phyloP scores from a whole-genome alignment of 2,329 filamentous ascomycete species.

The Incumbomyces lentus region DNA sequence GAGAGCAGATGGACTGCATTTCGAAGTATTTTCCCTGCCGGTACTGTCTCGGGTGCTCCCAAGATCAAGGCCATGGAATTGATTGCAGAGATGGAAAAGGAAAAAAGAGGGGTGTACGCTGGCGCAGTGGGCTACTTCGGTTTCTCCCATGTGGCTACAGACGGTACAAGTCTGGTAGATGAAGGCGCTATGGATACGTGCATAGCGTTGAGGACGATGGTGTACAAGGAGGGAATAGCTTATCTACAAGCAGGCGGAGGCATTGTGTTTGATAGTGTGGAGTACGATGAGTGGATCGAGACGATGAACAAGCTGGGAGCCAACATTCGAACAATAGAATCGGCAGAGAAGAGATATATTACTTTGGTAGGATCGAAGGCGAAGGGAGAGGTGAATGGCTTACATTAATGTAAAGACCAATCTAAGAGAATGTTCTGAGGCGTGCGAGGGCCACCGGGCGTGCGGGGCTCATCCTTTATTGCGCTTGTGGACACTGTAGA shows the following conservation, averaged over 20 bases:
- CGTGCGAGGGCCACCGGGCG: no score
- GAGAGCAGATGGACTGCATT: slow-evolving; percentile 94
- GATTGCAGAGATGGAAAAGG: slow-evolving; percentile 83
- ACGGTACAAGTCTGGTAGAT: slow-evolving; percentile 45
- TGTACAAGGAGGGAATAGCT: slow-evolving; percentile 80
- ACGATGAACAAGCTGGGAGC: slow-evolving; percentile 93
- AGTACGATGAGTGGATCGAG: slow-evolving; percentile 85
- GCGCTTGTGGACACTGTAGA: no score
- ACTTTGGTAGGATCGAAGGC: slow-evolving; percentile 25
- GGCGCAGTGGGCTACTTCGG: slow-evolving; percentile 96
- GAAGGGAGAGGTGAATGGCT: not conserved
- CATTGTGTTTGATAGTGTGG: slow-evolving; percentile 89
- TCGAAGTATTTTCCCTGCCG: slow-evolving; percentile 90
- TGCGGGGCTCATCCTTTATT: no score
- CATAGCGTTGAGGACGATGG: slow-evolving; percentile 79
- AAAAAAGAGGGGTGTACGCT: slow-evolving; percentile 92
- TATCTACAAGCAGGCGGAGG: slow-evolving; percentile 82
- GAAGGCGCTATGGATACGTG: slow-evolving; percentile 90
- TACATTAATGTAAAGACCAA: no score
- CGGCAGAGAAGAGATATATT: slow-evolving; percentile 63
- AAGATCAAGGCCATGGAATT: slow-evolving; percentile 97
- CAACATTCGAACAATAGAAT: slow-evolving; percentile 78
- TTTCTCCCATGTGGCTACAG: slow-evolving; percentile 59
- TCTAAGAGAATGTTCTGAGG: not conserved
- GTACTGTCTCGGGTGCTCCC: slow-evolving; percentile 87